Base-by-base conservation (phyloP, 768 basidiomycete genomes). In the Psilocybe cubensis region DNA sequence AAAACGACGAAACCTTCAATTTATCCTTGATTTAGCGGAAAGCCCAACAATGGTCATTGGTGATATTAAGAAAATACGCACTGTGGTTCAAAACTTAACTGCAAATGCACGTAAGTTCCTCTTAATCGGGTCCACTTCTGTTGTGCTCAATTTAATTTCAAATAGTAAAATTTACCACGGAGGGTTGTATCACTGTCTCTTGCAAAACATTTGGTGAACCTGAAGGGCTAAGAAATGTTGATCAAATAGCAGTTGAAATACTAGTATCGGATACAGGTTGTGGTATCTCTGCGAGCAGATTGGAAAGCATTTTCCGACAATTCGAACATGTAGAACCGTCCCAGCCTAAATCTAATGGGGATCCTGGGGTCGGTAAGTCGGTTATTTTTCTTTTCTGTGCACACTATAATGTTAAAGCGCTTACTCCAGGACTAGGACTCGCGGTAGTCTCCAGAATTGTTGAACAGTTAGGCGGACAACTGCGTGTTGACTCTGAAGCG, bases 401-500 rank as follows among this genome's bases (percentile, higher is more conserved):
- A n/a, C n/a, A n/a, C n/a, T n/a, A n/a, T n/a, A n/a, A n/a, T 20
- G 3, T 20, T 27, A 29, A 41, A 23, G 49, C 14, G 10, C 14
- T 21, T n/a, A 28, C 40, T 52, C 24, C 35, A 78, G 89, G 90
- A 4, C 78, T 93, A 12, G 91, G 91, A 3, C 75, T 92, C 27
- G 91, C 92, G 3, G 88, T 92, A 5, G 91, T 93, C 10, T 89
- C 89, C 0, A 79, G 91, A 14, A 91, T 92, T 40, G 87, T 92
- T 3, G 86, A 88, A 62, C 90, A 91, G 59, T 79, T 92, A 1
- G 87, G 85, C 0, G 92, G 91, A 3, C 90, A 91, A 68, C 79
- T 94, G 2, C 83, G 88, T 5, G 90, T 91, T 3, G 88, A 92
- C 56, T 92, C 89, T 0, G 79, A 82, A 49, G 75, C 84, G n/a